These are phyloP conservation scores for Pythium vanterpoolii DNA, from an alignment of 352 stramenopile species.

Conservation along the genomic window DNA sequence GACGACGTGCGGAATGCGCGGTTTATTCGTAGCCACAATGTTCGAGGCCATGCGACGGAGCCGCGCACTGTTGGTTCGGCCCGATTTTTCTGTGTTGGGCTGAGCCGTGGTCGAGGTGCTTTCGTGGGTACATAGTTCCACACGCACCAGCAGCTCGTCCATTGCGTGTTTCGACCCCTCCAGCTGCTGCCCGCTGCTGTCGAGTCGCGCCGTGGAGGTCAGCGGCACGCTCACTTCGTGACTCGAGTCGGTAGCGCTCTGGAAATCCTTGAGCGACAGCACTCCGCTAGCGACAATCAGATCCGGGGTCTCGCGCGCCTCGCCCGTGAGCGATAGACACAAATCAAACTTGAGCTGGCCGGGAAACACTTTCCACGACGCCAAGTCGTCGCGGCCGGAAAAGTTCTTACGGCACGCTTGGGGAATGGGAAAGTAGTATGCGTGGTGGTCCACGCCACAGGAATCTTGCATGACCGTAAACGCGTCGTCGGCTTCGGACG, in stretches of 20 bases:
- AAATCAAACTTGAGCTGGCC: slow-evolving; percentile 73
- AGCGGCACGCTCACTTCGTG: slow-evolving; percentile 30
- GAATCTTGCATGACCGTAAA: slow-evolving; percentile 17
- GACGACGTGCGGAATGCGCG: slow-evolving; percentile 38
- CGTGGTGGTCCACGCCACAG: slow-evolving; percentile 76
- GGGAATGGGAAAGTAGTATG: slow-evolving; percentile 79
- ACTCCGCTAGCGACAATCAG: slow-evolving; percentile 53
- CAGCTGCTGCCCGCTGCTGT: neutral
- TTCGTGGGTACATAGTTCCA: slow-evolving; percentile 33
- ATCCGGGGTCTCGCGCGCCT: slow-evolving; percentile 66
- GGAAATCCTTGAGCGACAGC: slow-evolving; percentile 45
- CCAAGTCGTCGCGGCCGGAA: slow-evolving; percentile 68
- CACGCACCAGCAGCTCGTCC: slow-evolving; percentile 56
- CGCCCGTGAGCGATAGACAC: slow-evolving; percentile 62
- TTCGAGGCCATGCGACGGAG: slow-evolving; percentile 15
- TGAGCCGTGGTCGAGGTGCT: neutral
- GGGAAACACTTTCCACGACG: slow-evolving; percentile 71
- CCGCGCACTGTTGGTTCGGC: neutral
- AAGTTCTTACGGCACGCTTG: slow-evolving; percentile 78
- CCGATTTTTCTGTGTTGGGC: no score
- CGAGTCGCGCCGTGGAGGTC: neutral
- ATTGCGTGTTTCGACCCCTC: slow-evolving; percentile 11
- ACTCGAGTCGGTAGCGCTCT: slow-evolving; percentile 22
- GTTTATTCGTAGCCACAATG: slow-evolving; percentile 8
- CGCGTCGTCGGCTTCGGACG: slow-evolving; percentile 11